phyloP scores from a whole-genome alignment of 768 basidiomycete genomes.

The Royoungia palumana region DNA sequence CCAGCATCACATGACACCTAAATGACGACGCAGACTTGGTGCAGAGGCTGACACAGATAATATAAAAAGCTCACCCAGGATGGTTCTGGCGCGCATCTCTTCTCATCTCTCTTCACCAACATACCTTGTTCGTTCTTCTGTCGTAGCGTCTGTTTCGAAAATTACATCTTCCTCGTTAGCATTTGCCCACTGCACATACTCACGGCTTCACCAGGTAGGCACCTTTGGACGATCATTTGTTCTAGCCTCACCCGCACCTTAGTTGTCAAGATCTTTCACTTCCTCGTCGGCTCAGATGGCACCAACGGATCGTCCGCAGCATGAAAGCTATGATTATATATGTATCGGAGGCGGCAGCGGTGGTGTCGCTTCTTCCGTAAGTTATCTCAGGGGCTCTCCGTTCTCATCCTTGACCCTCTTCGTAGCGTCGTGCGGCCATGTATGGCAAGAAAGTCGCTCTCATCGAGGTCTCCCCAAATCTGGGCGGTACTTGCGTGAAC shows the following conservation, averaged over 20 bases:
- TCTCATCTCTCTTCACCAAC: conserved; percentile 8
- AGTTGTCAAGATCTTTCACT: conserved; percentile 49
- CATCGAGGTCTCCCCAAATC: conserved; percentile 66
- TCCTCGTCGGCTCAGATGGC: conserved; percentile 55
- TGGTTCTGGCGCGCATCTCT: conserved; percentile 4
- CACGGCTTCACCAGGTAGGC: conserved; percentile 28
- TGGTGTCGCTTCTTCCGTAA: conserved; percentile 82
- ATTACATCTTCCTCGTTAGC: conserved; percentile 4
- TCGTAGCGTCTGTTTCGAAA: conserved; percentile 11
- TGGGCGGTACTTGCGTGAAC: conserved; percentile 98
- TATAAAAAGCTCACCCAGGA: conserved; percentile 18
- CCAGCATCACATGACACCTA: conserved; percentile 12
- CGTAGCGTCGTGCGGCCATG: conserved; percentile 83
- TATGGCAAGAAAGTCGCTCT: conserved; percentile 94
- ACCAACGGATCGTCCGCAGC: conserved; percentile 61
- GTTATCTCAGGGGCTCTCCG: conserved; percentile 23
- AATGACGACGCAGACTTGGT: neutral
- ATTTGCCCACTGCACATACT: conserved; percentile 5
- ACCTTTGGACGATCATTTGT: conserved; percentile 1
- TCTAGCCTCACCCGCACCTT: neutral
- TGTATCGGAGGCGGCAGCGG: conserved; percentile 94
- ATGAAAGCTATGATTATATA: conserved; percentile 76
- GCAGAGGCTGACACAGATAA: conserved; percentile 12
- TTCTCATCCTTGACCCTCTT: neutral
- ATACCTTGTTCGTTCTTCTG: conserved; percentile 7